Base-by-base conservation (phyloP, 2,329 filamentous ascomycete species). In the Aspergillus tamarii region DNA sequence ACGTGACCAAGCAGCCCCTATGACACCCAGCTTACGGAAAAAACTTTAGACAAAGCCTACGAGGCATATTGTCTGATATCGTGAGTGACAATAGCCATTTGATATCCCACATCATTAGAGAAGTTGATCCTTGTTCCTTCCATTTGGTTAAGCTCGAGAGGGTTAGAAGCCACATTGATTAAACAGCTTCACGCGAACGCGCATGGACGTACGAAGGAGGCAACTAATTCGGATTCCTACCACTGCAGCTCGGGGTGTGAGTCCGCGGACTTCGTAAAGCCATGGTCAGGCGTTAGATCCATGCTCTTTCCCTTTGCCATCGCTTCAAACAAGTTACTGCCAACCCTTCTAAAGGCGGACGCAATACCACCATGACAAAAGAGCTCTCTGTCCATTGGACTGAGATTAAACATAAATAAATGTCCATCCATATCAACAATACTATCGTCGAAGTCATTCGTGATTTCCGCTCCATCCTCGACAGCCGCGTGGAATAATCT, bases 271-370 rank as follows among this genome's bases (percentile, higher is more conserved):
- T 43, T 10, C 11, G 2, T 14, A 43, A 43, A 11, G 4, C 19
- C n/a, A 21, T 3, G 8, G 11, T n/a, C 8, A 43, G 43, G 11
- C 21, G 11, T 46, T 12, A 12, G 9, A 23, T 21, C n/a, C 43
- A 23, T 10, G 8, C 8, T 9, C n/a, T 64, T 70, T 8, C 59
- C 59, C 23, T 58, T 10, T 14, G 53, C 65, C 57, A 76, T 69
- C 12, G 53, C 68, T 53, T 74, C 69, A 36, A 77, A 78, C 14
- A 79, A 55, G 14, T 64, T 67, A 36, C 76, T 80, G 2, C 78
- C 78, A 68, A 78, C 80, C 45, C 74, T 74, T 12, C 70, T 69
- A 66, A 80, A 82, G 1, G 79, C 79, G n/a, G 74, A 73, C 1
- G 74, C 72, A 50, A 82, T 74, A 2, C 79, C 80, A 0, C 79